A percentile compares a stretch with the other conserved stretches of the same genome.
Conservation (phyloP, 2,329 filamentous ascomycete species). For the Alternaria tenuissima region DNA sequence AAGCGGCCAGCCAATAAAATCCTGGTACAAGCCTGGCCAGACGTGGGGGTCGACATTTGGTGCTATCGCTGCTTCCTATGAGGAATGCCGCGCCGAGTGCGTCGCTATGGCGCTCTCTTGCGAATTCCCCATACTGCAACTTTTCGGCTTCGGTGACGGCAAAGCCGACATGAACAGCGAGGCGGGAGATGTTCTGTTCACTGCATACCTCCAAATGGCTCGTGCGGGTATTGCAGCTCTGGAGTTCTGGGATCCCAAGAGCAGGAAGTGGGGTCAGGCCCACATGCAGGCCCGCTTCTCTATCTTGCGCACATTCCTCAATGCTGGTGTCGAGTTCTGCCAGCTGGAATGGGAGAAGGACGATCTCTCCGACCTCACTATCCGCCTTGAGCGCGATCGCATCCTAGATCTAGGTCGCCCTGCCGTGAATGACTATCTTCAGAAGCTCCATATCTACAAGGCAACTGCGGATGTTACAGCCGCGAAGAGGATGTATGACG, state of each 20-base stretch:
- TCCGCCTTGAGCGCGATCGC: constrained; percentile 84
- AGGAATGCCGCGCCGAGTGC: constrained; percentile 93
- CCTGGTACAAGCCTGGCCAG: constrained; percentile 94
- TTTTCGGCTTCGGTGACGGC: constrained; percentile 90
- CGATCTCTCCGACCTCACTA: constrained; percentile 80
- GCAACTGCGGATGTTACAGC: constrained; percentile 82
- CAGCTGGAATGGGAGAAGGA: constrained; percentile 77
- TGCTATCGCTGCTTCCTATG: constrained; percentile 84
- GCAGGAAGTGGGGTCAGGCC: constrained; percentile 84
- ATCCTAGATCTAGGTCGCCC: constrained; percentile 84
- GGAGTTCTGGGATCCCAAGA: constrained; percentile 94
- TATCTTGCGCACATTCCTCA: constrained; percentile 84
- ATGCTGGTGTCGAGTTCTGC: constrained; percentile 87
- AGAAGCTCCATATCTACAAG: constrained; percentile 94
- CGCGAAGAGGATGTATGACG: constrained; percentile 81
- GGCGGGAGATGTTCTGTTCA: constrained; percentile 87
- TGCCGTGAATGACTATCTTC: constrained; percentile 84
- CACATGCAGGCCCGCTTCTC: constrained; percentile 93
- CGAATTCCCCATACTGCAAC: constrained; percentile 86
- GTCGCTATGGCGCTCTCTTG: constrained; percentile 92
- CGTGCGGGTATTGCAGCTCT: constrained; percentile 87
- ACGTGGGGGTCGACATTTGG: constrained; percentile 96
- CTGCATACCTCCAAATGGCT: constrained; percentile 91
- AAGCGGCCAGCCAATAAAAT: constrained; percentile 76
- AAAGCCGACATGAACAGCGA: constrained; percentile 73